A percentile compares a stretch with the other conserved stretches of the same genome.
phyloP scores from a whole-genome alignment of 129 eudicot species.

The Tagetes erecta region DNA sequence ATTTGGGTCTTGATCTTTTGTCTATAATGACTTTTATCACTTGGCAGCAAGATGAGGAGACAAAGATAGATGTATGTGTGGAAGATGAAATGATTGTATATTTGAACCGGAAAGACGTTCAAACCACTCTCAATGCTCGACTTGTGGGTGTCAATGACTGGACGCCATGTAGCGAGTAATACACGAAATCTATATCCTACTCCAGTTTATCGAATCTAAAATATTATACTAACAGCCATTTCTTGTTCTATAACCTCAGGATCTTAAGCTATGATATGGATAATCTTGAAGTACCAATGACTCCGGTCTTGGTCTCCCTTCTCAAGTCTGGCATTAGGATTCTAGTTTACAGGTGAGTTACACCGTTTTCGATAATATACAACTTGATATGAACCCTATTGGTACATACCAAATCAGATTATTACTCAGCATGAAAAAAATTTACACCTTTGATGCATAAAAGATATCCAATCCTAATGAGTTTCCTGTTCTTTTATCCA shows the following conservation, averaged over 20 bases:
- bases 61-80: slow-evolving; percentile 58
- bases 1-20: background rate
- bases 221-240: background rate
- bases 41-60: slow-evolving; percentile 40
- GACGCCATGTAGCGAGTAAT: slow-evolving; percentile 60
- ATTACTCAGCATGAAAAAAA: background rate
- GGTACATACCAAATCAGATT: background rate
- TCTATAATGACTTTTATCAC: slow-evolving; percentile 9
- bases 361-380: background rate
- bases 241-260: slow-evolving; percentile 18
- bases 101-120: slow-evolving; percentile 62
- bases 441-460: background rate
- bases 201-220: background rate
- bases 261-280: slow-evolving; percentile 44
- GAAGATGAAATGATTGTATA: slow-evolving; percentile 50
- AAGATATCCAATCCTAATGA: background rate
- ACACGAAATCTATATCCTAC: background rate
- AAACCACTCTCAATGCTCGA: slow-evolving; percentile 54
- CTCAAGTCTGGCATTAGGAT: slow-evolving; percentile 59
- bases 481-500: background rate
- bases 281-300: slow-evolving; percentile 45
- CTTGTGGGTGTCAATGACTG: slow-evolving; percentile 52
- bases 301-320: slow-evolving; percentile 46
- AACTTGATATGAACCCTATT: background rate
- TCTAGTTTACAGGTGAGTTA: slow-evolving; percentile 63